These are phyloP conservation scores for Penicillium odoratum DNA, from an alignment of 495 filamentous ascomycete species.

Conservation along the genomic window DNA sequence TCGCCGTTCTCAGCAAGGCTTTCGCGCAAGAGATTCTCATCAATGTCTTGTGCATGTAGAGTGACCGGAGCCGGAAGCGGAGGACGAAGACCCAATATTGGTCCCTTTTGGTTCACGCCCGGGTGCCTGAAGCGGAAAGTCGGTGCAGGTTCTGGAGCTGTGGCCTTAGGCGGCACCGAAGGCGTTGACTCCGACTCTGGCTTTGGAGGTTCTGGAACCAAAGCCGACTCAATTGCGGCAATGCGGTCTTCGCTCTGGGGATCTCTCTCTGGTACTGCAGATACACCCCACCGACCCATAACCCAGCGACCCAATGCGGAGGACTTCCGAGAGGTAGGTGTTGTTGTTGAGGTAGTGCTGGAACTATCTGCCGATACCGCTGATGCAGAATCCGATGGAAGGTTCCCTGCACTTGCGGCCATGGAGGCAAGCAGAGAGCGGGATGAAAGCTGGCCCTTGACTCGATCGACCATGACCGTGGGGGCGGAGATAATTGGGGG, in stretches of 20 bases:
- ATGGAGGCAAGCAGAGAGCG: constrained; percentile 42
- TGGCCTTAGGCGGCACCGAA: neutral
- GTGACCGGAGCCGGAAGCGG: constrained; percentile 31
- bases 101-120: constrained; percentile 51
- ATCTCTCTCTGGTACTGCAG: constrained; percentile 30
- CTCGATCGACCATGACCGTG: constrained; percentile 42
- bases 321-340: constrained; percentile 25
- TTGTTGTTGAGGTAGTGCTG: constrained; percentile 27
- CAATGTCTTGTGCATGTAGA: constrained; percentile 36
- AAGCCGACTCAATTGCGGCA: constrained; percentile 10
- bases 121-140: constrained; percentile 37
- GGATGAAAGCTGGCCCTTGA: constrained; percentile 29
- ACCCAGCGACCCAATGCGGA: constrained; percentile 51
- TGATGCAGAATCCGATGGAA: constrained; percentile 21
- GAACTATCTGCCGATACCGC: constrained; percentile 27
- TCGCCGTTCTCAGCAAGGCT: constrained; percentile 35
- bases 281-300: constrained; percentile 53
- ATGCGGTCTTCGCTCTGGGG: constrained; percentile 15
- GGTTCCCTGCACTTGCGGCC: constrained; percentile 23
- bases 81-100: constrained; percentile 42
- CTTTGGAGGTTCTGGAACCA: constrained; percentile 11
- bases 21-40: constrained; percentile 43
- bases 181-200: constrained; percentile 1
- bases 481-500: constrained; percentile 47
- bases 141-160: constrained; percentile 5